Evolutionary conservation across 345 rosid genomes (phyloP).

Genomic region (Brassica cretica): DNA sequence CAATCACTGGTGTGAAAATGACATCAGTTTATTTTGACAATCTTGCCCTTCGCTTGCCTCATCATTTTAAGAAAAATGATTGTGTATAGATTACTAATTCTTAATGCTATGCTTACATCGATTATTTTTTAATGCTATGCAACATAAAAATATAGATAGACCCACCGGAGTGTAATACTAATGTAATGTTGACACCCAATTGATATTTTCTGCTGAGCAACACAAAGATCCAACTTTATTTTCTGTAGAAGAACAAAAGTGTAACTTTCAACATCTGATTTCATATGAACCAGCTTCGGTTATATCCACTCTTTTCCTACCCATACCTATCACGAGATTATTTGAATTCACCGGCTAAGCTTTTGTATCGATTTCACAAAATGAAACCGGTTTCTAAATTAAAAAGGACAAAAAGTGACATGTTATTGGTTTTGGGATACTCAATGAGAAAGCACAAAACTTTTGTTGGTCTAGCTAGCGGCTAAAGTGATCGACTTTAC

Average conservation of each 20-base stretch:
- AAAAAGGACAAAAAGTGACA: constrained; percentile 8
- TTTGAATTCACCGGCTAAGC: constrained; percentile 8
- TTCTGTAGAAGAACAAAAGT: constrained; percentile 8
- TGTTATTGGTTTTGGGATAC: constrained; percentile 20
- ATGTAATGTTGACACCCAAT: neutral
- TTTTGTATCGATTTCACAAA: neutral
- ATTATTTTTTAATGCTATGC: neutral
- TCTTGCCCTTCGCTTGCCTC: constrained; percentile 30
- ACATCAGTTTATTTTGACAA: constrained; percentile 38
- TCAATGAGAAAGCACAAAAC: constrained; percentile 26
- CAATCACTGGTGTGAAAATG: constrained; percentile 41
- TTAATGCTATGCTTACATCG: no score
- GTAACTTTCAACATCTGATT: constrained; percentile 57
- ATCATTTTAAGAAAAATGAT: constrained; percentile 24
- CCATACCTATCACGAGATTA: constrained; percentile 50
- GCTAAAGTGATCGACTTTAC: constrained; percentile 34
- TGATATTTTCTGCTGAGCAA: neutral
- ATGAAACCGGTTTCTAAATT: neutral
- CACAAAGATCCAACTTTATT: neutral
- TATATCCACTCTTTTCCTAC: constrained; percentile 80
- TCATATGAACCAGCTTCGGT: constrained; percentile 80
- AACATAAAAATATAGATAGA: neutral
- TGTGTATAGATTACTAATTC: no score
- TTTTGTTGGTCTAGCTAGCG: constrained; percentile 26
- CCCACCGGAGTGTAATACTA: neutral